phyloP scores from a whole-genome alignment of 495 filamentous ascomycete genomes.

The Lindgomyces ingoldianus region DNA sequence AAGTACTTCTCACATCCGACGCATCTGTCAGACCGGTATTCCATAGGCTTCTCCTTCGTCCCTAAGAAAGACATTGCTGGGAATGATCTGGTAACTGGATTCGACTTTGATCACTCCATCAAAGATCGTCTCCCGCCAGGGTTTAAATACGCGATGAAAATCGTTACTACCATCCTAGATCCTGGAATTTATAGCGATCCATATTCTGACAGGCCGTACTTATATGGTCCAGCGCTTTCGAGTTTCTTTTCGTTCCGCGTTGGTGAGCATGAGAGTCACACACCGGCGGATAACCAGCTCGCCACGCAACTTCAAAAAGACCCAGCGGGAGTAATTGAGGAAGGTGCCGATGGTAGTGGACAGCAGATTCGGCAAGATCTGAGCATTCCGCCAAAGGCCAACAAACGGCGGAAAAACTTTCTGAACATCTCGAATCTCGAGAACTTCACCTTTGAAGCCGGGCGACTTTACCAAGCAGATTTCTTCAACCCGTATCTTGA shows the following conservation, averaged over 20 bases:
- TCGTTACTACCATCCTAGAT: constrained; percentile 84
- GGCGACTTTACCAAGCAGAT: constrained; percentile 69
- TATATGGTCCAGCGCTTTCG: constrained; percentile 75
- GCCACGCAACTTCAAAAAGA: constrained; percentile 11
- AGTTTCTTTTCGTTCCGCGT: constrained; percentile 48
- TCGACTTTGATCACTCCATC: constrained; percentile 88
- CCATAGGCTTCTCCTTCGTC: constrained; percentile 72
- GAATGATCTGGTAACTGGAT: constrained; percentile 80
- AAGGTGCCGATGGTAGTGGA: constrained; percentile 57
- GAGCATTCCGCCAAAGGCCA: constrained; percentile 41
- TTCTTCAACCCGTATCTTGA: constrained; percentile 94
- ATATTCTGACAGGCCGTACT: constrained; percentile 79
- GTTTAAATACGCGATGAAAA: constrained; percentile 74
- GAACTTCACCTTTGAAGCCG: constrained; percentile 59
- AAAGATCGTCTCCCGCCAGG: constrained; percentile 82
- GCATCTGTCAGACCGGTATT: constrained; percentile 77
- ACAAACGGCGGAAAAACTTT: constrained; percentile 45
- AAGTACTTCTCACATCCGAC: constrained; percentile 71
- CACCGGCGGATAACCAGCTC: constrained; percentile 11
- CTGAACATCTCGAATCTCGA: constrained; percentile 51
- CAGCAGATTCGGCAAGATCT: constrained; percentile 52
- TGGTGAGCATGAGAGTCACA: constrained; percentile 13
- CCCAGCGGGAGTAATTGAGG: constrained; percentile 31
- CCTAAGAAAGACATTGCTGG: constrained; percentile 68
- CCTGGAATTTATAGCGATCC: constrained; percentile 84